Evolutionary conservation across 78 protist species (phyloP), one percentile per base, ranked within the genome.

Genomic region (Dictyostelium capitatum): DNA sequence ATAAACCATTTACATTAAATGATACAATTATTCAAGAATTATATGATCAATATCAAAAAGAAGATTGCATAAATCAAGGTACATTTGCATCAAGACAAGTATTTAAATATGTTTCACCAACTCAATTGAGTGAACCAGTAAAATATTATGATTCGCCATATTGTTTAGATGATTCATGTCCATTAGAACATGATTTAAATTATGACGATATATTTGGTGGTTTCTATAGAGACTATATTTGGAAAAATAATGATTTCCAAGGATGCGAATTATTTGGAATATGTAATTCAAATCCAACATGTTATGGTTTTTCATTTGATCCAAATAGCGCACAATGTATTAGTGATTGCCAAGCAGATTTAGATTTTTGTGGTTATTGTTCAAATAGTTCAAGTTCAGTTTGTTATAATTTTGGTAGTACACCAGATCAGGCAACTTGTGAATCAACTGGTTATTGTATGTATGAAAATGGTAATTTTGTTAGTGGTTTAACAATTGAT

Each of bases 321-420:
- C 65, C 65, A 64, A 64, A 10, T 28, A 19, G 14, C 25, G 14
- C 30, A 23, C n/a, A 1, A 25, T 64, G 72, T 64, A 12, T 25
- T 0, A n/a, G 9, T 64, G 46, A 64, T 64, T 64, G 72, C 11
- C n/a, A n/a, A n/a, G n/a, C n/a, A n/a, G 25, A 64, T 64, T n/a
- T 25, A 2, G 72, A 64, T 64, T 64, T 64, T 28, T 64, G 72
- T 64, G 72, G 72, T n/a, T 64, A n/a, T 64, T 64, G 72, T 64
- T 64, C 72, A 64, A 64, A 64, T 28, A 64, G 46, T 64, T 11
- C 72, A 28, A 4, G 25, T 64, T n/a, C 72, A 64, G 43, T 64
- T 64, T 64, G 72, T 28, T 28, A 64, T 28, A 64, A 64, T 64
- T 64, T 64, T 17, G n/a, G n/a, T n/a, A 64, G 25, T 64, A 1